A percentile compares a stretch with the other conserved stretches of the same genome.
Conservation (phyloP, 805 yeast genomes). For the Cyberlindnera petersonii region DNA sequence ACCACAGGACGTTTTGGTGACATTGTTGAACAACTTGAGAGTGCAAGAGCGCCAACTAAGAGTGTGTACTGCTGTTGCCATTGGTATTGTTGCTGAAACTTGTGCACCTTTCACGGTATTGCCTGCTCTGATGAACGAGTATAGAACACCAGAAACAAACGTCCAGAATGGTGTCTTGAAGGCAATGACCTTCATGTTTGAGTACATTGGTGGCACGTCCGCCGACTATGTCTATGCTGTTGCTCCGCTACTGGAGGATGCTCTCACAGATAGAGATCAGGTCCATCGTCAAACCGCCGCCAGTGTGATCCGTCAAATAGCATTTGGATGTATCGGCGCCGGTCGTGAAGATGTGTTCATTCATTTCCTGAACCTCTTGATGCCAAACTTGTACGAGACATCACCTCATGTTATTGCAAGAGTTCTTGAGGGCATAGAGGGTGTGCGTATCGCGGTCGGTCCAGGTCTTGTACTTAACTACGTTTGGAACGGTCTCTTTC, state of each 20-base stretch:
- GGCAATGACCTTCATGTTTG: constrained; percentile 86
- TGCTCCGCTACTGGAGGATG: constrained; percentile 79
- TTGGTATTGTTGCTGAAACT: constrained; percentile 91
- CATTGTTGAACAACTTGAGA: constrained; percentile 75
- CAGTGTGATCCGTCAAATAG: constrained; percentile 75
- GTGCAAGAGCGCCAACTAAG: constrained; percentile 96
- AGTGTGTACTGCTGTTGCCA: constrained; percentile 96
- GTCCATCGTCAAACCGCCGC: constrained; percentile 97
- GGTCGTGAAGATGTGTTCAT: constrained; percentile 80
- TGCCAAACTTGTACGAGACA: constrained; percentile 90
- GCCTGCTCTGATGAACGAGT: constrained; percentile 95
- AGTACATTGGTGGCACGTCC: constrained; percentile 79
- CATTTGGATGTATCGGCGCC: constrained; percentile 69
- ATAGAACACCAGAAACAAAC: constrained; percentile 83
- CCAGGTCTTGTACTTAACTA: constrained; percentile 72
- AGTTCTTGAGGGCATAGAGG: constrained; percentile 75
- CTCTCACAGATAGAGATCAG: constrained; percentile 81
- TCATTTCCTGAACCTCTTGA: constrained; percentile 72
- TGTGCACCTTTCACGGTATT: constrained; percentile 91
- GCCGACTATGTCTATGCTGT: constrained; percentile 79
- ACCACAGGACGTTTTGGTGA: constrained; percentile 88
- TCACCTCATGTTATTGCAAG: constrained; percentile 92
- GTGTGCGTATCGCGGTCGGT: constrained; percentile 69
- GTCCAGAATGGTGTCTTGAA: constrained; percentile 95
- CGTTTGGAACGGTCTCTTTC: constrained; percentile 84